A percentile compares a stretch with the other conserved stretches of the same genome.
Evolutionary conservation across 352 stramenopile species (phyloP).

Genomic region (Phytophthora cajani): DNA sequence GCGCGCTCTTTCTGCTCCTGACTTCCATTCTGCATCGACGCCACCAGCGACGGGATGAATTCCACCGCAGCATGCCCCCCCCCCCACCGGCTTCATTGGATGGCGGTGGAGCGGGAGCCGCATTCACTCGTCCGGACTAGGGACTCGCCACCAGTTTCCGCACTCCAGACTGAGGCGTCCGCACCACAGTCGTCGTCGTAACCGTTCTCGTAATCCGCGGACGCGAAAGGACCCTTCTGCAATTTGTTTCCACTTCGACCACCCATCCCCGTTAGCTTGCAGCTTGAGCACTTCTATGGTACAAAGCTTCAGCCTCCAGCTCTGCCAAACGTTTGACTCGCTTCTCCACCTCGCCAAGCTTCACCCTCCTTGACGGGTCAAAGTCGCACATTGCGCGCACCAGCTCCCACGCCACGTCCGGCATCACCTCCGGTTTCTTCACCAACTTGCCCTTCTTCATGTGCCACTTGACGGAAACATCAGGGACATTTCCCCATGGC

Average conservation of each 20-base stretch:
- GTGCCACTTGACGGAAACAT: not conserved
- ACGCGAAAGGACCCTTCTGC: too few relatives aligned
- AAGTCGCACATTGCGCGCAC: conserved; percentile 9
- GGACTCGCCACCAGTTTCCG: too few relatives aligned
- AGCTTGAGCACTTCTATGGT: too few relatives aligned
- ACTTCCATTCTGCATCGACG: not conserved
- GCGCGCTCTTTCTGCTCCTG: not conserved
- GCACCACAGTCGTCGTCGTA: too few relatives aligned
- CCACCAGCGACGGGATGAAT: not conserved
- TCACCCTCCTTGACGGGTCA: conserved; percentile 4
- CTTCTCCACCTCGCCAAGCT: conserved; percentile 5
- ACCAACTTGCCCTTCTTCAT: conserved; percentile 1
- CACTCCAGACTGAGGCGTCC: too few relatives aligned
- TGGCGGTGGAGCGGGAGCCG: too few relatives aligned
- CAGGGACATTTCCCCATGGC: conserved; percentile 2
- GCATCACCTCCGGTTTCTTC: not conserved
- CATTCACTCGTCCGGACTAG: too few relatives aligned
- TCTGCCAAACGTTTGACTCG: not conserved
- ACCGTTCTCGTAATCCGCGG: too few relatives aligned
- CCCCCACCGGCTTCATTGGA: too few relatives aligned
- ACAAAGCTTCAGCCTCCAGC: not conserved
- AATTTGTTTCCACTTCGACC: not conserved
- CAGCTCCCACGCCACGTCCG: conserved; percentile 9
- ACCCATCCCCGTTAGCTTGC: too few relatives aligned
- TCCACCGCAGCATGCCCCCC: too few relatives aligned